Evolutionary conservation across 306 rosid genomes (phyloP), one percentile per base, ranked within the genome.

Genomic region (Glycine tomentella): DNA sequence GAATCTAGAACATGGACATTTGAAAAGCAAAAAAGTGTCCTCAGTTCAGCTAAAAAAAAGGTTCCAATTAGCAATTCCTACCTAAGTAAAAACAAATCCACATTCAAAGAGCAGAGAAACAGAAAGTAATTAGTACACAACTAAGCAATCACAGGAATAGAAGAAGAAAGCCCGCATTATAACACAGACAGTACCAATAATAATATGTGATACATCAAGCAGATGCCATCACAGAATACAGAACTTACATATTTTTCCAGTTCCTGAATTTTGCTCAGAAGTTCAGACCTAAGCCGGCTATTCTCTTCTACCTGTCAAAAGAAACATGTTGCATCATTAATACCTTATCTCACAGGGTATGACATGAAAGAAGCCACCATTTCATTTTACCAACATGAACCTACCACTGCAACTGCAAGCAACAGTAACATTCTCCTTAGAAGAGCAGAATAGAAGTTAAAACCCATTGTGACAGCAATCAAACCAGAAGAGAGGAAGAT

Each of bases 261-360:
- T 73, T 90, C 90, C 76, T 88, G 89, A 64, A 68, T 81, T 81
- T 81, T 90, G 59, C 74, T 84, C 56, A 88, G 91, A 63, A 95
- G 96, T 80, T 93, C 97, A 12, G 80, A 76, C 93, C 91, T 86
- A 64, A 96, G 88, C 55, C 86, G 80, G 58, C 79, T 86, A 76
- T 90, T 93, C 89, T 93, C 99, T 44, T 93, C 98, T n/a, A 80
- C 91, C 92, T 91, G 87, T 49, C 80, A 83, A 87, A 85, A 79
- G 49, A 65, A 70, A 79, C 64, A 45, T 9, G 62, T 75, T 61
- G 61, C 80, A 79, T 44, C 66, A 56, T 77, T 69, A 85, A 15
- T 56, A 83, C 52, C 80, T 25, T 44, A 71, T 67, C 72, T 2
- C 46, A 82, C 80, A 74, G 3, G 8, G 46, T 44, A 82, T 38